Evolutionary conservation across 2,329 filamentous ascomycete species (phyloP).

Genomic region (Cytospora paraplurivora): DNA sequence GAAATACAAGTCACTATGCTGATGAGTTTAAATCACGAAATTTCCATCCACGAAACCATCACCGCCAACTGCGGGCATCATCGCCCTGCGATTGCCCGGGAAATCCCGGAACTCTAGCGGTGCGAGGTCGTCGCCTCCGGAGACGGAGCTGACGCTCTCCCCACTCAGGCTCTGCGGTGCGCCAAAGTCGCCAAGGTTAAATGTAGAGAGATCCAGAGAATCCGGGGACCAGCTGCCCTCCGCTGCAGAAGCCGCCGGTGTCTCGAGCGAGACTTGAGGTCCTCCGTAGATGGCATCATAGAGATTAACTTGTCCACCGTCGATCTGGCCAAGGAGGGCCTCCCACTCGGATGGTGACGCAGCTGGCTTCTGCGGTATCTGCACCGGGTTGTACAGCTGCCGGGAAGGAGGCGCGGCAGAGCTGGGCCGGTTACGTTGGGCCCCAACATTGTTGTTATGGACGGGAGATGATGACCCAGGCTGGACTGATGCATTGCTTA

Average conservation of each 20-base stretch:
- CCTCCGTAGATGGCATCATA: slow-evolving; percentile 82
- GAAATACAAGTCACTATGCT: neutral
- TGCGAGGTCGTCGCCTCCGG: slow-evolving; percentile 49
- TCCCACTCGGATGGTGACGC: slow-evolving; percentile 75
- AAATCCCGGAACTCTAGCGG: slow-evolving; percentile 46
- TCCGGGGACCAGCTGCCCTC: slow-evolving; percentile 55
- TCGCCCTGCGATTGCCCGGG: slow-evolving; percentile 13
- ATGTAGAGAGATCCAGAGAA: slow-evolving; percentile 56
- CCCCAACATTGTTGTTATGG: slow-evolving; percentile 42
- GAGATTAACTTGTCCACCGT: slow-evolving; percentile 79
- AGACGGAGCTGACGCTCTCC: slow-evolving; percentile 55
- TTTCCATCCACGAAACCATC: slow-evolving; percentile 41
- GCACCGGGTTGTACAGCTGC: slow-evolving; percentile 43
- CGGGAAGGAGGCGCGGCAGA: slow-evolving; percentile 31
- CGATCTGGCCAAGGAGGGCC: slow-evolving; percentile 75
- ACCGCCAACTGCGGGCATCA: slow-evolving; percentile 14
- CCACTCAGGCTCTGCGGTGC: slow-evolving; percentile 55
- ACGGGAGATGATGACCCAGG: slow-evolving; percentile 54
- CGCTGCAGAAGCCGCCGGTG: slow-evolving; percentile 42
- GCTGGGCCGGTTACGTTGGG: neutral
- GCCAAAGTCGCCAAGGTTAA: slow-evolving; percentile 53
- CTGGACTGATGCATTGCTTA: slow-evolving; percentile 49
- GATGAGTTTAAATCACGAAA: slow-evolving; percentile 40
- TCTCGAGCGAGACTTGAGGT: slow-evolving; percentile 50
- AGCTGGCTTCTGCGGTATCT: slow-evolving; percentile 39